Evolutionary conservation across 2,329 filamentous ascomycete genomes (phyloP).

Genomic region (Fusarium sp.): DNA sequence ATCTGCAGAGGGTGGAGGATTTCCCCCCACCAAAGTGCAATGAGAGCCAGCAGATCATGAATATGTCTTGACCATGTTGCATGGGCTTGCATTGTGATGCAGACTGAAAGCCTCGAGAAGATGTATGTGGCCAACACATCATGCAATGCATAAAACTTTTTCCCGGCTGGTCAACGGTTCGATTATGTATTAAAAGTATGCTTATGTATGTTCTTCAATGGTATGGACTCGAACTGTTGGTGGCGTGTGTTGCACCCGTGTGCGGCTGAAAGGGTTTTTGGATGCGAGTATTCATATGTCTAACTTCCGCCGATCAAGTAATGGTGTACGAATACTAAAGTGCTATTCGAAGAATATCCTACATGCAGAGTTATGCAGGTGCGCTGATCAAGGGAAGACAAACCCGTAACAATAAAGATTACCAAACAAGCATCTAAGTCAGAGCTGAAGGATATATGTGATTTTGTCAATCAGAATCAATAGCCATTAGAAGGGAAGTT

Average conservation of each 20-base stretch:
- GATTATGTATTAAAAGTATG: neutral
- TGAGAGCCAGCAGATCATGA: neutral
- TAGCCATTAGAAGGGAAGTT: no score
- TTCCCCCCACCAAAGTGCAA: neutral
- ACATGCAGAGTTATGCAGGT: neutral
- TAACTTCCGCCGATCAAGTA: no score
- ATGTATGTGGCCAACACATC: neutral
- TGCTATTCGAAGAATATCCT: no score
- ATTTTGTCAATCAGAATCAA: no score
- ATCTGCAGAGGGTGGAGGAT: neutral
- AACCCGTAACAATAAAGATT: neutral
- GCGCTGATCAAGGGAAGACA: neutral
- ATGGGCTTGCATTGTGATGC: neutral
- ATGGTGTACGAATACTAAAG: no score
- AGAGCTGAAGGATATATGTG: no score
- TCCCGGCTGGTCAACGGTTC: neutral
- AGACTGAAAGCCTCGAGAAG: neutral
- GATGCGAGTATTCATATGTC: neutral
- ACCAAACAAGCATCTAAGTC: no score
- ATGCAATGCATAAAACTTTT: constrained; percentile 5
- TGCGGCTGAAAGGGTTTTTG: neutral
- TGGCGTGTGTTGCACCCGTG: neutral
- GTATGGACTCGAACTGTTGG: constrained; percentile 1
- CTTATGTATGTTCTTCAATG: neutral
- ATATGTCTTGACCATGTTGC: neutral